These are phyloP conservation scores for Trichoderma orchidacearum DNA, from an alignment of 495 filamentous ascomycete genomes.

Conservation along the genomic window DNA sequence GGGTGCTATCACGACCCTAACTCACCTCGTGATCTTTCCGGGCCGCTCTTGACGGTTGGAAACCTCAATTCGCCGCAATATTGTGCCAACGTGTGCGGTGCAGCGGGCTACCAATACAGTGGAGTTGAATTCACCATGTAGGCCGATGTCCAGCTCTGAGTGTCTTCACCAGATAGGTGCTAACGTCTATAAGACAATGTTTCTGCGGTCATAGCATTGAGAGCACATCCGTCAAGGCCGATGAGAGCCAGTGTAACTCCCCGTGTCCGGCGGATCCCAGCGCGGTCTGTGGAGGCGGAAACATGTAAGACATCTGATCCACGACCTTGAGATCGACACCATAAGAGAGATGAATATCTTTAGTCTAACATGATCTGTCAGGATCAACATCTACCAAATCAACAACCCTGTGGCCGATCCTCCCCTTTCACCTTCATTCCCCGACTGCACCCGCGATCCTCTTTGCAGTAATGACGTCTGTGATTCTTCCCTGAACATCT, in stretches of 20 bases:
- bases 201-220: background rate
- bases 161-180: no score
- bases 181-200: background rate
- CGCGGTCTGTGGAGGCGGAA: background rate
- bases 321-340: background rate
- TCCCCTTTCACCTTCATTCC: conserved; percentile 7
- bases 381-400: background rate
- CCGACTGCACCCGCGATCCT: conserved; percentile 19
- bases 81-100: background rate
- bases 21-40: background rate
- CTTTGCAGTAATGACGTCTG: conserved; percentile 29
- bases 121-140: background rate
- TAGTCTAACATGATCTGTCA: background rate
- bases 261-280: background rate
- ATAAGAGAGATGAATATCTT: background rate
- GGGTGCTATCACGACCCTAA: background rate
- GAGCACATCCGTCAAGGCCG: background rate
- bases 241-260: background rate
- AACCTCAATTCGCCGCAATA: background rate
- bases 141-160: background rate
- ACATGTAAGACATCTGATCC: background rate
- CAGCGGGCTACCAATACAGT: background rate
- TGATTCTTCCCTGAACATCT: conserved; percentile 25
- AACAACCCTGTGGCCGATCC: background rate
- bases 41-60: background rate